Conservation (phyloP, 2,329 filamentous ascomycete species). For the Scortechinia acanthostroma region DNA sequence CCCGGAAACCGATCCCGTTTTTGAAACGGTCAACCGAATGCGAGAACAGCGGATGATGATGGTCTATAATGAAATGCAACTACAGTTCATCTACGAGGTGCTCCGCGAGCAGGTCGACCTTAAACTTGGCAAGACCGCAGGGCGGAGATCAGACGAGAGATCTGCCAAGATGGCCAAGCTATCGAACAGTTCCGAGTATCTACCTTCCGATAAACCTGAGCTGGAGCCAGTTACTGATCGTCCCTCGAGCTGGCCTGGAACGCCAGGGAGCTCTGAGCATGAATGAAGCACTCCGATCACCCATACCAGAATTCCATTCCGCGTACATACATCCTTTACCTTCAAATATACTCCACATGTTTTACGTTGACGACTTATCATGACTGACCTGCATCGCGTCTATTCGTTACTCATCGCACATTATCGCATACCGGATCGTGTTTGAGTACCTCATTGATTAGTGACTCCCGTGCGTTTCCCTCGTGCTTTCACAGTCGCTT, state of each 20-base stretch:
- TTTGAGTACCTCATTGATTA: too few species aligned
- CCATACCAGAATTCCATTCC: too few species aligned
- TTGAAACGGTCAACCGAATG: constrained; percentile 71
- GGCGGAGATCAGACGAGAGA: background rate
- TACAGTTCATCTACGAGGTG: constrained; percentile 81
- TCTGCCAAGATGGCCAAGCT: background rate
- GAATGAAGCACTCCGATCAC: too few species aligned
- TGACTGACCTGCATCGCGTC: too few species aligned
- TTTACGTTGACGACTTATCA: too few species aligned
- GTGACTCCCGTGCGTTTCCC: too few species aligned
- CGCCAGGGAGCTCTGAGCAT: too few species aligned
- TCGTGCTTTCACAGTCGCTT: too few species aligned
- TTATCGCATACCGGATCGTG: too few species aligned
- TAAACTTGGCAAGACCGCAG: constrained; percentile 1
- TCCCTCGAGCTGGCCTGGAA: background rate
- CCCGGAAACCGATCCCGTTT: constrained; percentile 60
- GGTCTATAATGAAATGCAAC: constrained; percentile 86
- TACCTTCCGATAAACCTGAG: background rate
- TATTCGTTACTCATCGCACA: too few species aligned
- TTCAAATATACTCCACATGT: too few species aligned
- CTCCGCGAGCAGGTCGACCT: constrained; percentile 44
- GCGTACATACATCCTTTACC: too few species aligned
- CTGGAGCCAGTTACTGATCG: background rate
- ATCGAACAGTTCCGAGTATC: background rate
- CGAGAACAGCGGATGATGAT: constrained; percentile 87